A percentile compares a stretch with the other conserved stretches of the same genome.
Conservation (phyloP, 2,329 filamentous ascomycete species). For the Diatrype stigma region DNA sequence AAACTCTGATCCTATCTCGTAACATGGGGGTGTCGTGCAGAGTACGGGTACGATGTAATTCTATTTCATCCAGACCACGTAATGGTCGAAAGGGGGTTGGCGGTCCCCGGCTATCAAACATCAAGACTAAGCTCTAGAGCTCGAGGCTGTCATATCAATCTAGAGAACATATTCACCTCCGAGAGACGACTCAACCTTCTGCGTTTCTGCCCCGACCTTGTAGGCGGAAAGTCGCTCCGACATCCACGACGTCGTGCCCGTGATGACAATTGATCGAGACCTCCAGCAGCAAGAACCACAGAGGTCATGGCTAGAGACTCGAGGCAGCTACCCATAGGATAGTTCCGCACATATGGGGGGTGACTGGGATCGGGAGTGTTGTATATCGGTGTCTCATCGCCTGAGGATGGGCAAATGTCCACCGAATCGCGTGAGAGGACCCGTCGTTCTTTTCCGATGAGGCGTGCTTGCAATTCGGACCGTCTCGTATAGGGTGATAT, state of each 20-base stretch:
- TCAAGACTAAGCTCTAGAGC: too few species aligned
- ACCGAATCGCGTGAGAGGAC: slow-evolving; percentile 22
- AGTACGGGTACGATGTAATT: too few species aligned
- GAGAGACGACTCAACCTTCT: not conserved
- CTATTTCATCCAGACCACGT: too few species aligned
- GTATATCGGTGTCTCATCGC: slow-evolving; percentile 23
- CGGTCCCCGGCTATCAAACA: too few species aligned
- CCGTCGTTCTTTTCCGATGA: slow-evolving; percentile 20
- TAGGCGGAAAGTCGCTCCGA: not conserved
- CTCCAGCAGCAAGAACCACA: slow-evolving; percentile 21
- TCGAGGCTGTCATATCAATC: too few species aligned
- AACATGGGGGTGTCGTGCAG: too few species aligned
- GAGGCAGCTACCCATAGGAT: slow-evolving; percentile 6
- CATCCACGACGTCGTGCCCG: slow-evolving; percentile 4
- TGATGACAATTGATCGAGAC: slow-evolving; percentile 22
- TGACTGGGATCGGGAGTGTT: slow-evolving; percentile 23
- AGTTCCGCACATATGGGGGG: slow-evolving; percentile 3
- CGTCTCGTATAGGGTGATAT: slow-evolving; percentile 22
- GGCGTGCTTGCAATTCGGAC: slow-evolving; percentile 23
- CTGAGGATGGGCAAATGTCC: slow-evolving; percentile 25
- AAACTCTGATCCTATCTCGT: too few species aligned
- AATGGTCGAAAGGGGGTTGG: too few species aligned
- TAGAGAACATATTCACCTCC: not conserved
- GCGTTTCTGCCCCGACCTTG: not conserved
- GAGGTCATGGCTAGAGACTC: slow-evolving; percentile 20